Base-by-base conservation (phyloP, 441 rosid genomes). In the Populus hybrid region DNA sequence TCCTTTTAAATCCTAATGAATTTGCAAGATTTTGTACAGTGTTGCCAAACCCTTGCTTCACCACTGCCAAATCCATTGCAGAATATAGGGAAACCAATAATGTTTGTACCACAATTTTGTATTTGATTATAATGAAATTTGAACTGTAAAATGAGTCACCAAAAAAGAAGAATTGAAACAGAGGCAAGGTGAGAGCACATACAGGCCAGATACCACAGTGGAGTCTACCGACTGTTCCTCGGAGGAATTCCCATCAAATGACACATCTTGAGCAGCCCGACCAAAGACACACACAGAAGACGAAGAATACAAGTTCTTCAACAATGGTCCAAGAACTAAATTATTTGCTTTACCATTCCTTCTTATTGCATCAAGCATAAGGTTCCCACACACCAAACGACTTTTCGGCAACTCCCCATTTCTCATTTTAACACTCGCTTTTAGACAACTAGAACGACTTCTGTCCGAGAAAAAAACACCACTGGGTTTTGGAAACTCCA, bases 191-290 rank as follows among this genome's bases (percentile, higher is more conserved):
- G 56, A 75, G 79, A 71, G 65, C 67, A 88, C 92, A 18, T 86
- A 88, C 99, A 80, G 89, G 75, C 84, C 84, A 64, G 89, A 81
- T 56, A 86, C 74, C 82, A 80, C 45, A 33, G 83, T 76, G 61
- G 92, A 88, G 72, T 74, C 82, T 8, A 74, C 81, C 53, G 85
- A 53, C 64, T 79, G 86, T 14, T 89, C 86, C 64, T 92, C 93
- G 4, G 38, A 78, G 40, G 92, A 84, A 80, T 74, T 84, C 21
- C 89, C 89, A 40, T 89, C 91, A 16, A 89, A 81, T 0, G 92
- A 89, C 73, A 92, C 79, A 77, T 91, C 91, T 68, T 82, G 93
- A 83, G 90, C 93, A 11, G 93, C 86, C 76, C 90, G 82, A 24
- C 86, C 66, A 45, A 92, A 87, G 76, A 76, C 83, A 74, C 90